phyloP scores from a whole-genome alignment of 176 grass and related monocot genomes.

The Avena atlantica region DNA sequence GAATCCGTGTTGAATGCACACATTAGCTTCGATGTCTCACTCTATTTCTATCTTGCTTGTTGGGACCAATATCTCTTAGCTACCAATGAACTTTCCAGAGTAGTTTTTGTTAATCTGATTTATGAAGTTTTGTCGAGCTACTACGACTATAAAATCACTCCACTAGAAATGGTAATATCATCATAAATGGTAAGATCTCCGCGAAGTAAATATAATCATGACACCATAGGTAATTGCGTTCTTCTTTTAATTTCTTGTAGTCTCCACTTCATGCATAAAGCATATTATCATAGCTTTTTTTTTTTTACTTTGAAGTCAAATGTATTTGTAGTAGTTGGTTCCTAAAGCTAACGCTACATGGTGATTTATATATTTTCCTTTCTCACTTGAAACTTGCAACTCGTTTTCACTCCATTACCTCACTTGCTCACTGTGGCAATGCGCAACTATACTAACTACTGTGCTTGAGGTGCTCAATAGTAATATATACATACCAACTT shows the following conservation, averaged over 20 bases:
- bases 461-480: not conserved
- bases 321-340: not conserved
- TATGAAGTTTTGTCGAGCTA: not conserved
- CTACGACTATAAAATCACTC: not conserved
- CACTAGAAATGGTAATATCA: not conserved
- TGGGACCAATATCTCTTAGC: not conserved
- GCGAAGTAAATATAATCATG: not conserved
- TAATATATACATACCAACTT: not conserved
- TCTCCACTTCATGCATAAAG: not conserved
- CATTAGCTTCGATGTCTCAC: not conserved
- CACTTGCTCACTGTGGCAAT: not conserved
- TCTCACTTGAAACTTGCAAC: not conserved
- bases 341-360: not conserved
- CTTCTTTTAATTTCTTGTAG: not conserved
- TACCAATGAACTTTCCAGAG: not conserved
- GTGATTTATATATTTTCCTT: not conserved
- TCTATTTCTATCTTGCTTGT: not conserved
- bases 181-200: not conserved
- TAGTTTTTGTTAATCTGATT: not conserved
- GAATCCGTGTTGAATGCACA: not conserved
- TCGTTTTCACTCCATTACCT: not conserved
- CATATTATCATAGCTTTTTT: not conserved
- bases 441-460: not conserved
- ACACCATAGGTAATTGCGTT: not conserved
- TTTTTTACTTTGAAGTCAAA: not conserved